Base-by-base conservation (phyloP, 805 yeast species). In the Kluyveromyces siamensis region DNA sequence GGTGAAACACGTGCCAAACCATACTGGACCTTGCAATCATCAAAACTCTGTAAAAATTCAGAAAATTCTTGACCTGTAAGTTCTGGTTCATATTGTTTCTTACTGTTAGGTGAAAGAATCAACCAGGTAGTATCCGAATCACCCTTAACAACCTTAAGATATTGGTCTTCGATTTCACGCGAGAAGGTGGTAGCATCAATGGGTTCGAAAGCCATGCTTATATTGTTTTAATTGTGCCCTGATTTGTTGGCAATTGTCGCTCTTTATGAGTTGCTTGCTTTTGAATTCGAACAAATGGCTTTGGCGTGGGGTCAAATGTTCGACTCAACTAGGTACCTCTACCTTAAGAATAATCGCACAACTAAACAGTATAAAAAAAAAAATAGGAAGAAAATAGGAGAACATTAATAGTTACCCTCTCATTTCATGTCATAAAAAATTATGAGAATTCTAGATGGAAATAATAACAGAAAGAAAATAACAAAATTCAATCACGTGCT, bases 1-100 rank as follows among this genome's bases (percentile, higher is more conserved):
- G 91, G 95, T 49, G 81, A 80, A 43, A 91, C 87, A 48, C 96
- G 79, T 39, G 87, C 85, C 50, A 93, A 74, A 39, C 98, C 99
- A 60, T 83, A 93, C 71, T 90, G 96, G 51, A 90, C 87, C 50
- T 81, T 79, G 2, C 95, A 85, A 55, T 91, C 97, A 56, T 82
- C 84, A 64, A 93, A 91, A 52, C 85, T 79, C 37, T 78, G 81
- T 38, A 87, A 80, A 61, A 93, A 88, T 49, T 87, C 96, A 40
- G 73, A 73, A 58, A 93, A 80, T 48, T 77, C 81, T 44, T 73
- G 67, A 42, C 91, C 93, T 6, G 78, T 64, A 55, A 67, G 62
- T 55, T 68, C 57, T 54, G 76, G 72, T 50, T 65, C 55, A 62
- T 73, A 69, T 52, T 72, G 69, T 50, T 67, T 70, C 37, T 73